These are phyloP conservation scores for Solanum hybrid DNA, from an alignment of 305 asterid genomes.

Conservation along the genomic window DNA sequence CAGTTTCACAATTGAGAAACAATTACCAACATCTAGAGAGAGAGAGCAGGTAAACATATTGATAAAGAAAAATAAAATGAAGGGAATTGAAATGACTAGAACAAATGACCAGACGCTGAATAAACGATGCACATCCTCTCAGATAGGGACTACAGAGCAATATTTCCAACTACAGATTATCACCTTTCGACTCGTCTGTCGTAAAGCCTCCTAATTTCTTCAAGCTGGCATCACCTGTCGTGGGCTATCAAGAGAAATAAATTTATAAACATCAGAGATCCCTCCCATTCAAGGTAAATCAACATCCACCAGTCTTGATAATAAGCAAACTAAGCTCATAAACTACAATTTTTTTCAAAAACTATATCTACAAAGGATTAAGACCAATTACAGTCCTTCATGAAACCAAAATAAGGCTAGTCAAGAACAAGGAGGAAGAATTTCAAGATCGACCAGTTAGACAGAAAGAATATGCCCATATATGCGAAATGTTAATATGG, in stretches of 20 bases:
- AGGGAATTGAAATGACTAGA: background rate
- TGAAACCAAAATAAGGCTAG: slow-evolving; percentile 1
- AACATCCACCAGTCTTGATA: background rate
- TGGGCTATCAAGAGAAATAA: background rate
- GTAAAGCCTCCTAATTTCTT: slow-evolving; percentile 11
- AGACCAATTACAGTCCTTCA: background rate
- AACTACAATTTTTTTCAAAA: background rate
- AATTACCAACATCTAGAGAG: slow-evolving; percentile 6
- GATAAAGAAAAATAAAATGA: slow-evolving; percentile 3
- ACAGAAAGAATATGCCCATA: background rate
- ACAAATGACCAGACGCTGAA: background rate
- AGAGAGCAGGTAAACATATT: background rate
- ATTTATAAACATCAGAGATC: background rate
- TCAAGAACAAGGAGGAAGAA: background rate
- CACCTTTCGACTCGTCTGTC: slow-evolving; percentile 16
- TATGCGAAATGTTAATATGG: background rate
- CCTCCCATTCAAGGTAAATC: slow-evolving; percentile 1
- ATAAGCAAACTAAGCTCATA: background rate
- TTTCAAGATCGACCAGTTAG: background rate
- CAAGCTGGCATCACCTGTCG: slow-evolving; percentile 16
- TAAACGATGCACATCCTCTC: background rate
- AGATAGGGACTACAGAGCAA: background rate
- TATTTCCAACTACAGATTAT: slow-evolving; percentile 7
- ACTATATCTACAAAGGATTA: background rate
- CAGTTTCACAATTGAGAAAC: slow-evolving; percentile 7